Conservation (phyloP, 345 rosid species). For the Excoecaria agallocha region DNA sequence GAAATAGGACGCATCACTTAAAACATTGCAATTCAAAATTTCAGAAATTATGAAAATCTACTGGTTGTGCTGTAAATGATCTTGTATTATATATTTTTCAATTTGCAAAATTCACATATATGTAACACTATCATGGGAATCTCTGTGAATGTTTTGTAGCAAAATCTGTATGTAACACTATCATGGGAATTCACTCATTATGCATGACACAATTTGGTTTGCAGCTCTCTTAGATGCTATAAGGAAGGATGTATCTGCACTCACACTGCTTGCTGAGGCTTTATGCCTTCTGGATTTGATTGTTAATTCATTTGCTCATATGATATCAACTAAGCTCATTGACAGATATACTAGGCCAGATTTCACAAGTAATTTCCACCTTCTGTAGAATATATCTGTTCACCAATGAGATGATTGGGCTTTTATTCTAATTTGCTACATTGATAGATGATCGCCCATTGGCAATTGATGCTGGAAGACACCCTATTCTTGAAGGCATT, state of each 20-base stretch:
- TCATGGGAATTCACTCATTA: background rate
- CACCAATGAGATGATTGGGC: slow-evolving; percentile 1
- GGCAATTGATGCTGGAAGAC: slow-evolving; percentile 95
- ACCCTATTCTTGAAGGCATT: slow-evolving; percentile 87
- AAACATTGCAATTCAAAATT: background rate
- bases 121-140: background rate
- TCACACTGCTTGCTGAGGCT: slow-evolving; percentile 88
- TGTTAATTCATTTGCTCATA: slow-evolving; percentile 89
- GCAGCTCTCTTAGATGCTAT: slow-evolving; percentile 77
- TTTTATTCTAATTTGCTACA: slow-evolving; percentile 17
- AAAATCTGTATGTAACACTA: background rate
- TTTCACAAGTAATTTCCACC: slow-evolving; percentile 56
- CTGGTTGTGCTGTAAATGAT: background rate
- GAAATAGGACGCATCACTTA: background rate
- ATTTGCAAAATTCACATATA: background rate
- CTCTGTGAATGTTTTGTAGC: background rate
- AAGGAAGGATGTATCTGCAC: slow-evolving; percentile 70
- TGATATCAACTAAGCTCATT: slow-evolving; percentile 79
- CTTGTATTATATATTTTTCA: background rate
- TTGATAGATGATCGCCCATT: slow-evolving; percentile 79
- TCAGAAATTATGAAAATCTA: background rate
- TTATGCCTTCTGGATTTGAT: slow-evolving; percentile 94
- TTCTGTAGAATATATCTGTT: background rate
- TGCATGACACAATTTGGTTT: slow-evolving; percentile 17
- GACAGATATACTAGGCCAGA: slow-evolving; percentile 82